These are phyloP conservation scores for Schizophyllum commune DNA, from an alignment of 1,284 basidiomycete species.

Conservation along the genomic window DNA sequence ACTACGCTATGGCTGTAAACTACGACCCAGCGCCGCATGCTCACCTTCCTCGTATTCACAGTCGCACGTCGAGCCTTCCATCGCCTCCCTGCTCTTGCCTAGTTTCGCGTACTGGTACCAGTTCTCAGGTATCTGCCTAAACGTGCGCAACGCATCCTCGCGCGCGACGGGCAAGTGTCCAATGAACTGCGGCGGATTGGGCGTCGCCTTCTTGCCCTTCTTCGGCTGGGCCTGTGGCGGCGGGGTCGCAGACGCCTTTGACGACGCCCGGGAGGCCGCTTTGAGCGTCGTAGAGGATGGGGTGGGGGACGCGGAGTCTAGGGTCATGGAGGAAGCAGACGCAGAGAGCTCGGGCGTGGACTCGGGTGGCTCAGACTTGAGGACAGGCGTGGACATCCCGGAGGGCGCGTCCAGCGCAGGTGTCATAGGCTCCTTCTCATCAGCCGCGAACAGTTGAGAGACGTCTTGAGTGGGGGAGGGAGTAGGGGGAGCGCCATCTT, in stretches of 20 bases:
- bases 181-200: slow-evolving; percentile 55
- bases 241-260: not conserved
- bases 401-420: too few species aligned
- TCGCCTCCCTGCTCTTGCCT: slow-evolving; percentile 80
- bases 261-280: not conserved
- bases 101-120: slow-evolving; percentile 86
- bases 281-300: not conserved
- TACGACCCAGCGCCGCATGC: slow-evolving; percentile 24
- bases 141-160: slow-evolving; percentile 67
- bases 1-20: too few species aligned
- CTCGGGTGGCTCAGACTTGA: too few species aligned
- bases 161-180: slow-evolving; percentile 71
- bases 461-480: too few species aligned
- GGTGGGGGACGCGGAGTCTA: too few species aligned
- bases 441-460: too few species aligned
- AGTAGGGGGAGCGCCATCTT: too few species aligned
- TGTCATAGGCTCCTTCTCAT: too few species aligned
- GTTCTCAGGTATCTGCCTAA: slow-evolving; percentile 70
- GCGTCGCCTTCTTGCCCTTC: slow-evolving; percentile 7
- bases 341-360: too few species aligned
- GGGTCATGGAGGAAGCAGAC: too few species aligned
- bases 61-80: slow-evolving; percentile 93
- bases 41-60: slow-evolving; percentile 79
- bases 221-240: not conserved
- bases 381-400: too few species aligned